phyloP scores from a whole-genome alignment of 2,329 filamentous ascomycete species.

The Colletotrichum kahawae region DNA sequence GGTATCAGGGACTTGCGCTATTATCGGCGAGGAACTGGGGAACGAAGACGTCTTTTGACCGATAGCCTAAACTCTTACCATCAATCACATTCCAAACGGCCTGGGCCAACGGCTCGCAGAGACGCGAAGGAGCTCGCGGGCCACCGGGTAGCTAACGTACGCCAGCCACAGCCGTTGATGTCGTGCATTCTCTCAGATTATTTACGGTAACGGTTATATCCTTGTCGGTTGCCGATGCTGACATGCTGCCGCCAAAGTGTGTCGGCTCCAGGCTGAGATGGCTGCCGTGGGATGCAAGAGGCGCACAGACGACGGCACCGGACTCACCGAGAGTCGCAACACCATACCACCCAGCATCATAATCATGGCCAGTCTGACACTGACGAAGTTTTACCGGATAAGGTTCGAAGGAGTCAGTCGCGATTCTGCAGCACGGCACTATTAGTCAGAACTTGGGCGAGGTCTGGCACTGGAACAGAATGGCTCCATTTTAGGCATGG shows the following conservation, averaged over 20 bases:
- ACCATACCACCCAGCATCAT: neutral
- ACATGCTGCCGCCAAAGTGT: neutral
- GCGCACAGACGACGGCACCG: neutral
- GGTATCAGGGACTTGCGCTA: neutral
- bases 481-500: neutral
- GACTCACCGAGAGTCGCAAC: neutral
- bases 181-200: neutral
- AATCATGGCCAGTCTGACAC: rapidly evolving
- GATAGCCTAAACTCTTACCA: neutral
- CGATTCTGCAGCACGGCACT: neutral
- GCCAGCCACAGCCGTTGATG: neutral
- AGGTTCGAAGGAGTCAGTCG: neutral
- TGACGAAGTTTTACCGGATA: neutral
- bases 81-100: neutral
- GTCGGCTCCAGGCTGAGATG: neutral
- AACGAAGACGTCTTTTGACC: neutral
- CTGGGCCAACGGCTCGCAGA: neutral
- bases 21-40: neutral
- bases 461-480: rapidly evolving
- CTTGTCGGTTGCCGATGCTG: neutral
- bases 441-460: neutral
- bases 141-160: neutral
- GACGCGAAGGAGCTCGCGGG: neutral
- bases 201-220: no score
- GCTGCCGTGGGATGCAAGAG: neutral